Conservation (phyloP, 169 alveolate genomes). For the Plasmodium fragile region DNA sequence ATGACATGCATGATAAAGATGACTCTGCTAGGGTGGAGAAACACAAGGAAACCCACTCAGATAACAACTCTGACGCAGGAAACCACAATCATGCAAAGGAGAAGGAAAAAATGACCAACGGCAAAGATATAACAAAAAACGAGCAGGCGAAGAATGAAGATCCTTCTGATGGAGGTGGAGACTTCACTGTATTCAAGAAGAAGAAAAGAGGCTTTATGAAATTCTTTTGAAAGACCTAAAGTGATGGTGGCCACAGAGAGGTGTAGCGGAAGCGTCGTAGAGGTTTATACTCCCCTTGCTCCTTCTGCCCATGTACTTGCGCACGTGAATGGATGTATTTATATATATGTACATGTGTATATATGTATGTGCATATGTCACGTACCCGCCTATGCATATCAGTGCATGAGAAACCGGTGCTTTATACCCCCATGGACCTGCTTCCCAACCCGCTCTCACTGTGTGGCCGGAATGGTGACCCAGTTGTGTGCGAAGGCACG, state of each 20-base stretch:
- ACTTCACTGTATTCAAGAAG: constrained; percentile 62
- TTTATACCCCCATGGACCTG: not conserved
- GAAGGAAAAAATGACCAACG: constrained; percentile 29
- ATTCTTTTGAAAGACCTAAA: constrained; percentile 35
- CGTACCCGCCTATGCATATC: not conserved
- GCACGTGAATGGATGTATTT: not conserved
- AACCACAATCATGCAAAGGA: constrained; percentile 30
- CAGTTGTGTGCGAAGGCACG: not conserved
- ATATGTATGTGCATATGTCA: not conserved
- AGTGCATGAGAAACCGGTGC: not conserved
- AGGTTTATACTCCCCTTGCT: not conserved
- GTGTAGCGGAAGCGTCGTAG: not conserved
- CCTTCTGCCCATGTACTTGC: not conserved
- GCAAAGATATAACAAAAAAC: constrained; percentile 13
- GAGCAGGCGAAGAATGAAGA: constrained; percentile 18
- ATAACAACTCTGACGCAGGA: not conserved
- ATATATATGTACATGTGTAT: not conserved
- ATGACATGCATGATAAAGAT: constrained; percentile 9
- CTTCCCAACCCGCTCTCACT: not conserved
- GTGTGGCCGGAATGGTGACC: not conserved
- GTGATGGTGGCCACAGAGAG: not conserved
- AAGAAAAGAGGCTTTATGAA: constrained; percentile 45
- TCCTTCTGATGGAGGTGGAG: constrained; percentile 66
- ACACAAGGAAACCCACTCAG: not conserved
- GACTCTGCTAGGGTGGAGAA: not conserved